A percentile compares a stretch with the other conserved stretches of the same genome.
Evolutionary conservation across 2,329 filamentous ascomycete genomes (phyloP).

Genomic region (Fusarium bulbicola): DNA sequence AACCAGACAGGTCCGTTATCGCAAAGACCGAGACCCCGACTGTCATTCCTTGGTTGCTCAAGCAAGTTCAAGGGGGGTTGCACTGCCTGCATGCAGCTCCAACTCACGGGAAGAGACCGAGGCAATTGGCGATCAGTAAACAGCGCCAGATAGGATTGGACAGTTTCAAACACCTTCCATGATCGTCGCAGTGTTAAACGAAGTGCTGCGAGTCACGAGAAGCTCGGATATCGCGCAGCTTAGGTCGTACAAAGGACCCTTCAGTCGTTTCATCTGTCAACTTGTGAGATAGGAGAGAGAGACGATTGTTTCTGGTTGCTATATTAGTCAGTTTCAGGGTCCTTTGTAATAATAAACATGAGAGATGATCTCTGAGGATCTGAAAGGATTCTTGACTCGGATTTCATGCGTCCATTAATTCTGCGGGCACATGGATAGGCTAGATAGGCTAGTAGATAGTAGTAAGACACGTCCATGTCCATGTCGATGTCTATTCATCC

Average conservation of each 20-base stretch:
- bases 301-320: not conserved
- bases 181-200: constrained; percentile 28
- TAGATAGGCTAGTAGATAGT: not conserved
- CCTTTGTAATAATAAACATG: constrained; percentile 2
- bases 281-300: not conserved
- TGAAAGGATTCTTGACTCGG: constrained; percentile 17
- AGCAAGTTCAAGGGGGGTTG: constrained; percentile 14
- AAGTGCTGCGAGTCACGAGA: constrained; percentile 23
- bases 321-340: constrained; percentile 12
- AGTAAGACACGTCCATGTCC: constrained; percentile 10
- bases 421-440: constrained; percentile 20
- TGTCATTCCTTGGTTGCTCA: constrained; percentile 3
- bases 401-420: constrained; percentile 11
- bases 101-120: constrained; percentile 34
- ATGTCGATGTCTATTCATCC: not conserved
- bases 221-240: constrained; percentile 7
- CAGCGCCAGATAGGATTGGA: constrained; percentile 18
- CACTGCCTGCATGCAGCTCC: constrained; percentile 17
- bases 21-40: constrained; percentile 29
- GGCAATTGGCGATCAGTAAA: constrained; percentile 31
- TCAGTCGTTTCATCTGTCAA: constrained; percentile 8
- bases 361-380: constrained; percentile 12
- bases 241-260: constrained; percentile 5
- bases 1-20: constrained; percentile 29
- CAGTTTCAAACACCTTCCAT: constrained; percentile 19